phyloP scores from a whole-genome alignment of 257 asterid species.

The Solanum tacnaense region DNA sequence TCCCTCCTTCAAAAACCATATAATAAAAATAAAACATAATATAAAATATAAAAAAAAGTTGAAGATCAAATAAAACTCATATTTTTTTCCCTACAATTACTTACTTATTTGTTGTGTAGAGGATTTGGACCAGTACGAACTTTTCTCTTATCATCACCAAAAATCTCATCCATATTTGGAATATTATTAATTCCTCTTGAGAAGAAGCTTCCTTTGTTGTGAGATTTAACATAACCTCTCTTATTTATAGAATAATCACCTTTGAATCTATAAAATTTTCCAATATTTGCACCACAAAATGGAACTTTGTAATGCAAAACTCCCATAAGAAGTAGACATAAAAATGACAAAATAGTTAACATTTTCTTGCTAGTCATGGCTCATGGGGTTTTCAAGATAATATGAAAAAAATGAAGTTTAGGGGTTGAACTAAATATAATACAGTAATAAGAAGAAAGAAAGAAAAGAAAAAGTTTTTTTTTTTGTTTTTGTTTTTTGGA shows the following conservation, averaged over 20 bases:
- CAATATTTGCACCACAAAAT: slow-evolving; percentile 26
- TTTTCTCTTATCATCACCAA: slow-evolving; percentile 66
- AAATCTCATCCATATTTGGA: slow-evolving; percentile 17
- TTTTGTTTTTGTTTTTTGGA: neutral
- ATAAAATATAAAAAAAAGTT: neutral
- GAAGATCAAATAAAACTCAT: slow-evolving; percentile 38
- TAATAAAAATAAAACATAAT: neutral
- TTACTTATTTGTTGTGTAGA: slow-evolving; percentile 81
- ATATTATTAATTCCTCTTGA: neutral
- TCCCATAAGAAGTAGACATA: slow-evolving; percentile 25
- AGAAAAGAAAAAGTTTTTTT: neutral
- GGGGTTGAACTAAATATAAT: neutral
- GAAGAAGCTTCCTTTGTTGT: neutral
- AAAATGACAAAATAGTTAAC: slow-evolving; percentile 22
- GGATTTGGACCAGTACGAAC: slow-evolving; percentile 91
- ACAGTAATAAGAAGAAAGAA: too few species aligned
- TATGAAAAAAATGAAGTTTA: neutral
- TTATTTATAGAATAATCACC: slow-evolving; percentile 6
- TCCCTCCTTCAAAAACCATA: neutral
- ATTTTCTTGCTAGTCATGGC: slow-evolving; percentile 15
- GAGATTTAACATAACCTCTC: slow-evolving; percentile 13
- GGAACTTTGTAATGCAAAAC: slow-evolving; percentile 25
- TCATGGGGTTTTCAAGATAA: neutral
- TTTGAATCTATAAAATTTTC: neutral
- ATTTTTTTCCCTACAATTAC: neutral